phyloP scores from a whole-genome alignment of 2,329 filamentous ascomycete species.

The Cladosporium colombiae region DNA sequence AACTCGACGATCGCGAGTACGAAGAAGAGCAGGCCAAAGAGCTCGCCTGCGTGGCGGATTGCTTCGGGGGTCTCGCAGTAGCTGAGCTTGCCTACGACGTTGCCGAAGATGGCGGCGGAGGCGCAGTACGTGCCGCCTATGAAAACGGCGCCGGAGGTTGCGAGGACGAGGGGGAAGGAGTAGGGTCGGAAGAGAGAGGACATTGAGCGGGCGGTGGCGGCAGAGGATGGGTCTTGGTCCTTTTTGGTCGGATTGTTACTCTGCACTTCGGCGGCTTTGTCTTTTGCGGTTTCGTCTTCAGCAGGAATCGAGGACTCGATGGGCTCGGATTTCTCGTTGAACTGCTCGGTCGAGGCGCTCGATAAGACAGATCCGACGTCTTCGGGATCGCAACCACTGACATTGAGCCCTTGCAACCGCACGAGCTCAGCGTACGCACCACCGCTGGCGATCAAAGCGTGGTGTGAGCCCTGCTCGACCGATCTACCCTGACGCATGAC shows the following conservation, averaged over 20 bases:
- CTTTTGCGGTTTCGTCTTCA: background rate
- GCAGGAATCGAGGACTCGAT: background rate
- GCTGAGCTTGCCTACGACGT: conserved; percentile 59
- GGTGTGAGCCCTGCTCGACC: conserved; percentile 42
- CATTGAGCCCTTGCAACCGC: conserved; percentile 49
- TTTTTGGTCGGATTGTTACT: background rate
- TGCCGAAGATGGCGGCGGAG: conserved; percentile 27
- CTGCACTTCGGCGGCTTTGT: background rate
- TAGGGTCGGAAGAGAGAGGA: conserved; percentile 11
- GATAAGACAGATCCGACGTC: conserved; percentile 4
- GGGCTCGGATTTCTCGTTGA: background rate
- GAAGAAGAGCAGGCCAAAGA: conserved; percentile 62
- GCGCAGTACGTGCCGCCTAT: conserved; percentile 20
- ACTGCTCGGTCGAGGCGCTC: background rate
- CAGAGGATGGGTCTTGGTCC: background rate
- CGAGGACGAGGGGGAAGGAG: conserved; percentile 7
- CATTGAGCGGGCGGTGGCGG: conserved; percentile 7
- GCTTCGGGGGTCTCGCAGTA: conserved; percentile 52
- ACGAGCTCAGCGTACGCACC: conserved; percentile 46
- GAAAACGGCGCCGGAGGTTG: conserved; percentile 5
- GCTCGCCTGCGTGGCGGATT: conserved; percentile 57
- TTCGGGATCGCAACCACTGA: background rate
- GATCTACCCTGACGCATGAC: conserved; percentile 44
- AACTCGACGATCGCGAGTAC: conserved; percentile 62
- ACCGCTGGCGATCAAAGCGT: conserved; percentile 27